phyloP scores from a whole-genome alignment of 1,139 yeast genomes.

The Blastobotrys persicus region DNA sequence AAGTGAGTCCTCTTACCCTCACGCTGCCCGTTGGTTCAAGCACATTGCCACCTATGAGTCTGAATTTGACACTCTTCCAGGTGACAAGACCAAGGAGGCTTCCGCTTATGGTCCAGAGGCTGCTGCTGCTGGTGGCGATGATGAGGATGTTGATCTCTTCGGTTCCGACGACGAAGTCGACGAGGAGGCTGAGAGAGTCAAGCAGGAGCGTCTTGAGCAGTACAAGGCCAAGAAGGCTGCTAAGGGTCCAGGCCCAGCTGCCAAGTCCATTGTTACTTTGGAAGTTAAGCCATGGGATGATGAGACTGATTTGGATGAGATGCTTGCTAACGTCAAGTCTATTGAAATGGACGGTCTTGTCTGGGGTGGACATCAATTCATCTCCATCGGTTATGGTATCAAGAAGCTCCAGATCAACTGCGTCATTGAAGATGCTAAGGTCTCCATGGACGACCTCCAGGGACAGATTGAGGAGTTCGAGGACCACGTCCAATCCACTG shows the following conservation, averaged over 20 bases:
- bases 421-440: conserved; percentile 96
- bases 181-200: conserved; percentile 93
- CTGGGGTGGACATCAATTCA: conserved; percentile 98
- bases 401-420: conserved; percentile 98
- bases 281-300: conserved; percentile 99
- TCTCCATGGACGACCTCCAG: conserved; percentile 89
- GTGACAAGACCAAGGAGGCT: conserved; percentile 38
- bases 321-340: conserved; percentile 81
- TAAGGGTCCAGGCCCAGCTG: conserved; percentile 97
- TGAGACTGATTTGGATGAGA: conserved; percentile 89
- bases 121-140: conserved; percentile 79
- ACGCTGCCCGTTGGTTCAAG: conserved; percentile 97
- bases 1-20: conserved; percentile 70
- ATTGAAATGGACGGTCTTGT: conserved; percentile 86
- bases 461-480: conserved; percentile 85
- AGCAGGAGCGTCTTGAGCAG: conserved; percentile 96
- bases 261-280: conserved; percentile 93
- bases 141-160: conserved; percentile 88
- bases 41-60: conserved; percentile 91
- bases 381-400: conserved; percentile 99
- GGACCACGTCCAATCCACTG: conserved; percentile 99
- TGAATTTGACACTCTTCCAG: conserved; percentile 57
- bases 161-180: conserved; percentile 95
- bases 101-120: conserved; percentile 63
- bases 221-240: conserved; percentile 97